phyloP scores from a whole-genome alignment of 768 basidiomycete genomes.

The Lactifluus volemus region DNA sequence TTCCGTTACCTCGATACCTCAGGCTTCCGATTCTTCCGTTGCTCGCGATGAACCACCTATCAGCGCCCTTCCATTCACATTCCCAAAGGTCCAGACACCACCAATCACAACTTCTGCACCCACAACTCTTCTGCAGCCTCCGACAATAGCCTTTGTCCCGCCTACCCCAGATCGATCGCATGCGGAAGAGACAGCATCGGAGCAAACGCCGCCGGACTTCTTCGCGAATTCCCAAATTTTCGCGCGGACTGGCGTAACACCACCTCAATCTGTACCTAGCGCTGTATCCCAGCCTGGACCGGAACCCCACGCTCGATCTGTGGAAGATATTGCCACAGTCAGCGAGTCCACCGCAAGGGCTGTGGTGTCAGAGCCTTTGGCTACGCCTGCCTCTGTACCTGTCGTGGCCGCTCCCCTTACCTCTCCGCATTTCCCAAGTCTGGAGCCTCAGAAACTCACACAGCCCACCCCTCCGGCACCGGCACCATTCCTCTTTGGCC shows the following conservation, averaged over 20 bases:
- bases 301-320: neutral
- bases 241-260: slow-evolving; percentile 20
- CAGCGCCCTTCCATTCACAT: slow-evolving; percentile 18
- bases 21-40: slow-evolving; percentile 52
- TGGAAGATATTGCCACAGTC: neutral
- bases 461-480: neutral
- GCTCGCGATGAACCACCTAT: slow-evolving; percentile 26
- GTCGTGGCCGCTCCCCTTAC: neutral
- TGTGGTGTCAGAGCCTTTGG: neutral
- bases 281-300: neutral
- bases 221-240: slow-evolving; percentile 47
- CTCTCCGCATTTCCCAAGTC: neutral
- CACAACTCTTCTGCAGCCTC: slow-evolving; percentile 4
- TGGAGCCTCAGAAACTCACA: neutral
- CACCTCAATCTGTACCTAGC: slow-evolving; percentile 21
- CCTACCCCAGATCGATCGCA: slow-evolving; percentile 23
- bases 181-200: slow-evolving; percentile 5
- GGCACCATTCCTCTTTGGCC: slow-evolving; percentile 1
- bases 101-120: slow-evolving; percentile 23
- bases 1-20: slow-evolving; percentile 3
- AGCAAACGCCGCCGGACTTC: slow-evolving; percentile 48
- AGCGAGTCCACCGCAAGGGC: neutral
- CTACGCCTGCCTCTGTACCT: neutral
- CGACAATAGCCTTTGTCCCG: slow-evolving; percentile 25
- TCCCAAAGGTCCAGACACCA: slow-evolving; percentile 15